A percentile compares a stretch with the other conserved stretches of the same genome.
These are phyloP conservation scores for Saccharomycopsis microspora DNA, from an alignment of 805 yeast genomes.

Conservation along the genomic window DNA sequence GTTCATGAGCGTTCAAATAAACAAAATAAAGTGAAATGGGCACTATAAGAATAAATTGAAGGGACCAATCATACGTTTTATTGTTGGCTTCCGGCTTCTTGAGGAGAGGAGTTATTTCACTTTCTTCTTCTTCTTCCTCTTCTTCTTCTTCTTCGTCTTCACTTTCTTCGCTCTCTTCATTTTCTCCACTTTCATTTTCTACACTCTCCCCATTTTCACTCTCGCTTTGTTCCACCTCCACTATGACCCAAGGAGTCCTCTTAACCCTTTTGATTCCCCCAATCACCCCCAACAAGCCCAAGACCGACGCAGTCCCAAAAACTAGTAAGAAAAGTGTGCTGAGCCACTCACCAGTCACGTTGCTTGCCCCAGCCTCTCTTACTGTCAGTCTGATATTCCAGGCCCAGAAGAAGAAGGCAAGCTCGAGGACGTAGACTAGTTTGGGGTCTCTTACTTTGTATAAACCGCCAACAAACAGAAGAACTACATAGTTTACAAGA, in stretches of 20 bases:
- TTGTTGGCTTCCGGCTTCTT: neutral
- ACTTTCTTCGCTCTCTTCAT: conserved; percentile 16
- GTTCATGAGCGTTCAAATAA: conserved; percentile 38
- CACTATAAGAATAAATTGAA: conserved; percentile 58
- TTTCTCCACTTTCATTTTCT: conserved; percentile 16
- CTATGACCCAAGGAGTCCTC: conserved; percentile 3
- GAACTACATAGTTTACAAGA: conserved; percentile 41
- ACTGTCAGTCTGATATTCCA: conserved; percentile 36
- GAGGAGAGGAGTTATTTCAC: neutral
- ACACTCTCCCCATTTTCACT: conserved; percentile 4
- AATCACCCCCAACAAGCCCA: conserved; percentile 35
- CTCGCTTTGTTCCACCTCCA: conserved; percentile 9
- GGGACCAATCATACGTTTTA: conserved; percentile 63
- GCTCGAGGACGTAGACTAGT: conserved; percentile 36
- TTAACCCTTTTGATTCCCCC: conserved; percentile 15
- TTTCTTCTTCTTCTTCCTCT: conserved; percentile 14
- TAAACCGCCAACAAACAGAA: conserved; percentile 33
- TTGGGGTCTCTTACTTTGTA: conserved; percentile 41
- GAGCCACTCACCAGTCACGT: conserved; percentile 36
- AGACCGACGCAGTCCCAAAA: conserved; percentile 26
- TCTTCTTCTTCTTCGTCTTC: conserved; percentile 1
- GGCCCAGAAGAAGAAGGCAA: conserved; percentile 42
- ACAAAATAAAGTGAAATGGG: conserved; percentile 50
- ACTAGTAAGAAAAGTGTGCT: conserved; percentile 27
- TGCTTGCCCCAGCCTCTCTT: conserved; percentile 32